These are phyloP conservation scores for Polyporus arcularius DNA, from an alignment of 768 basidiomycete species.

Conservation along the genomic window DNA sequence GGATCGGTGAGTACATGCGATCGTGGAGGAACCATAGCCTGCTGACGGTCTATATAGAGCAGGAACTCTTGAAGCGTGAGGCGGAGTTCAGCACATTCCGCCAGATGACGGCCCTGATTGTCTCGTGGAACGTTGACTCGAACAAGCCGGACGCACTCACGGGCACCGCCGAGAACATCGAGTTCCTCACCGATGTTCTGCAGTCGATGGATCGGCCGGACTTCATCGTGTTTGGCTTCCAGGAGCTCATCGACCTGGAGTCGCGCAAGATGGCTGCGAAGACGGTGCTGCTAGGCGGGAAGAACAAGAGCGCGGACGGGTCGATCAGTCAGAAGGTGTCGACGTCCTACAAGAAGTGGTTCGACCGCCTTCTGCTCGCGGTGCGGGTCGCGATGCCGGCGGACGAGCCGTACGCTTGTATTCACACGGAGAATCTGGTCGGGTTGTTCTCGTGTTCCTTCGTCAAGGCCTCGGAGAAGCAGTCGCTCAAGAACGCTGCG, in stretches of 20 bases:
- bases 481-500: slow-evolving; percentile 61
- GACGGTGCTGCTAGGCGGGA: slow-evolving; percentile 76
- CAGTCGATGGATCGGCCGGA: slow-evolving; percentile 76
- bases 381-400: slow-evolving; percentile 75
- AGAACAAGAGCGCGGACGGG: slow-evolving; percentile 64
- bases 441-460: slow-evolving; percentile 84
- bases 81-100: slow-evolving; percentile 78
- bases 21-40: neutral
- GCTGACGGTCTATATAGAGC: slow-evolving; percentile 46
- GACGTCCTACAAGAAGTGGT: slow-evolving; percentile 85
- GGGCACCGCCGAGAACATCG: slow-evolving; percentile 68
- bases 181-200: slow-evolving; percentile 79
- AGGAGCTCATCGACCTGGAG: slow-evolving; percentile 96
- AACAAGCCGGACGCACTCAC: slow-evolving; percentile 75
- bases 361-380: slow-evolving; percentile 72
- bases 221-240: slow-evolving; percentile 91
- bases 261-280: slow-evolving; percentile 91
- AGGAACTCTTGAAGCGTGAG: slow-evolving; percentile 75
- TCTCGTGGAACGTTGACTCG: slow-evolving; percentile 94
- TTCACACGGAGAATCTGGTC: slow-evolving; percentile 87
- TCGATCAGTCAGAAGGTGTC: slow-evolving; percentile 82
- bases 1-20: slow-evolving; percentile 68
- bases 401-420: slow-evolving; percentile 73
- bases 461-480: slow-evolving; percentile 65
- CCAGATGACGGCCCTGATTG: slow-evolving; percentile 71